phyloP scores from a whole-genome alignment of 495 filamentous ascomycete genomes.

The Hyaloscypha bicolor region DNA sequence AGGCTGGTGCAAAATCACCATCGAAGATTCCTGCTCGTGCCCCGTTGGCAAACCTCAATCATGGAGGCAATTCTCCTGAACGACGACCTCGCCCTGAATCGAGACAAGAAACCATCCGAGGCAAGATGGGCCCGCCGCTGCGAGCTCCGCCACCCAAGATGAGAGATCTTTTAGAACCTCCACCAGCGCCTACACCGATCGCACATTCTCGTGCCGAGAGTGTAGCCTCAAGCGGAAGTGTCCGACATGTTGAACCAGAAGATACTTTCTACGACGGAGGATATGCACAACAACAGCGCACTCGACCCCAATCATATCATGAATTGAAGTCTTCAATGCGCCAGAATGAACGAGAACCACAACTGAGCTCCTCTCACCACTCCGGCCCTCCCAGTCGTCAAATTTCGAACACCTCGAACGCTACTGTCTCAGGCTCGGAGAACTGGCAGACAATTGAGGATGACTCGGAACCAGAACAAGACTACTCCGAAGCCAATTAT shows the following conservation, averaged over 20 bases:
- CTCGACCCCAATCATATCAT: conserved; percentile 43
- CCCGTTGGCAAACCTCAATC: conserved; percentile 76
- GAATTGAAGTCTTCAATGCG: conserved; percentile 42
- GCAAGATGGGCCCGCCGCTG: conserved; percentile 58
- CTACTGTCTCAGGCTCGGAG: conserved; percentile 78
- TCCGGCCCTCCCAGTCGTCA: conserved; percentile 61
- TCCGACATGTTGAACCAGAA: conserved; percentile 79
- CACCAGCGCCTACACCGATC: conserved; percentile 60
- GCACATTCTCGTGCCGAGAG: conserved; percentile 65
- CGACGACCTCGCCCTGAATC: conserved; percentile 41
- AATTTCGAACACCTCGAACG: conserved; percentile 68
- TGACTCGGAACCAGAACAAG: conserved; percentile 71
- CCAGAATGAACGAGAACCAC: conserved; percentile 39
- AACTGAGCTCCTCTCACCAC: conserved; percentile 40
- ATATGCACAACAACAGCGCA: conserved; percentile 52
- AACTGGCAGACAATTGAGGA: conserved; percentile 96
- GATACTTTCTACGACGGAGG: conserved; percentile 80
- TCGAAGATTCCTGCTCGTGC: conserved; percentile 82
- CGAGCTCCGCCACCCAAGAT: conserved; percentile 84
- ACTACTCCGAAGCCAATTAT: conserved; percentile 75
- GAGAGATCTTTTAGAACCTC: conserved; percentile 77
- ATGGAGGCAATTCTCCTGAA: conserved; percentile 83
- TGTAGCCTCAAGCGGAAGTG: conserved; percentile 63
- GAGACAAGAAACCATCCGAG: conserved; percentile 52
- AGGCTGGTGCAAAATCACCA: conserved; percentile 54